These are phyloP conservation scores for Venturia nashicola DNA, from an alignment of 2,329 filamentous ascomycete genomes.

Conservation along the genomic window DNA sequence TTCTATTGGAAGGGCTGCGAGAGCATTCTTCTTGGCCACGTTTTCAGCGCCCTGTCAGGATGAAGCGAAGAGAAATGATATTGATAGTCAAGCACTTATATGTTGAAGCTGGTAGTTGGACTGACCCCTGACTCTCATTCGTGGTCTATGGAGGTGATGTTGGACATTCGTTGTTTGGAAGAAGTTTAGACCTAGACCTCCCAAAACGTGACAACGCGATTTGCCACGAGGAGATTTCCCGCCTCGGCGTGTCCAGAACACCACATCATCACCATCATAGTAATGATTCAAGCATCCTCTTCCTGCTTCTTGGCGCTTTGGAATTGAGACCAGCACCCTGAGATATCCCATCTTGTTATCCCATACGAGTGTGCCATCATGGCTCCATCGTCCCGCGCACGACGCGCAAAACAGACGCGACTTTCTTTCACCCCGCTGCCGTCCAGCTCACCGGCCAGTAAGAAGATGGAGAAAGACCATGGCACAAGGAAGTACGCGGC, in stretches of 20 bases:
- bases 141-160: too few species aligned
- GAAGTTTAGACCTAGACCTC: not conserved
- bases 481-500: not conserved
- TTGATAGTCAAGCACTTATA: too few species aligned
- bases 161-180: too few species aligned
- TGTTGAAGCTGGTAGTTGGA: too few species aligned
- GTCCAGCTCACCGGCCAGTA: conserved; percentile 1
- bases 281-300: not conserved
- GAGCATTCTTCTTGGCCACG: too few species aligned
- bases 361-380: not conserved
- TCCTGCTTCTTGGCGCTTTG: not conserved
- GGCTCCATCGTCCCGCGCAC: not conserved
- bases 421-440: conserved; percentile 6
- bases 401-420: conserved; percentile 4
- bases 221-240: not conserved
- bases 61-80: too few species aligned
- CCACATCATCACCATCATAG: not conserved
- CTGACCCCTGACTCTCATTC: too few species aligned
- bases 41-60: too few species aligned
- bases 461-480: conserved; percentile 1
- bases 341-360: not conserved
- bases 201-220: not conserved
- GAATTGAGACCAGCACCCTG: not conserved
- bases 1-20: too few species aligned
- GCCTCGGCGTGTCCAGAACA: not conserved